Base-by-base conservation (phyloP, 164 flowering plant species). In the Houttuynia cordata region DNA sequence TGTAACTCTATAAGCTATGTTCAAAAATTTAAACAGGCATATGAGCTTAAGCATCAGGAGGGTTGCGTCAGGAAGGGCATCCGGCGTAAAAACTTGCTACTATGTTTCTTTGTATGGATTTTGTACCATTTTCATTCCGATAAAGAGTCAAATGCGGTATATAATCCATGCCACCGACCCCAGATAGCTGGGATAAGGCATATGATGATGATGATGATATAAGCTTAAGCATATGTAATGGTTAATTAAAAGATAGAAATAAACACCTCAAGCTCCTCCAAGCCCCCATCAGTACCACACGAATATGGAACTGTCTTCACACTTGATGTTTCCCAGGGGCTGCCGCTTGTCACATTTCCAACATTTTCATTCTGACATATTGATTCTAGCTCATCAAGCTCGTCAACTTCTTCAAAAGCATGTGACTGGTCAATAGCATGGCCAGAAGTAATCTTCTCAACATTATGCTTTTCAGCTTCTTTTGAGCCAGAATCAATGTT, bases 231-330 rank as follows among this genome's bases (percentile, higher is more conserved):
- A 12, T 13, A n/a, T 24, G 22, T 15, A 53, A 2, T 51, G 59
- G 20, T 6, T 20, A 62, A 10, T 37, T 20, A 15, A 39, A 62
- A 57, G 24, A 21, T 49, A 63, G 60, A 56, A 63, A 19, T 19
- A 12, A 64, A 62, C 34, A 86, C 97, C 97, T 87, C 97, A 64
- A 89, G 94, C 76, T 89, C 97, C 72, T 87, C 97, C 55, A 82
- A 62, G 68, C 73, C 75, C 24, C 75, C 80, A 22, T 54, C 53
- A 17, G 53, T 66, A 51, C 68, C 52, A 65, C 68, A 50, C 37
- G 40, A 72, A 58, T 53, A 74, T 50, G 56, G 65, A n/a, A 55
- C 60, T 47, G 53, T 23, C 57, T 65, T 70, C 54, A 61, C 52
- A 25, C 47, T 41, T 49, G 62, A 70, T 41, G 79, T 58, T 13